Conservation (phyloP, 148 eudicot species). For the Diospyros kaki region DNA sequence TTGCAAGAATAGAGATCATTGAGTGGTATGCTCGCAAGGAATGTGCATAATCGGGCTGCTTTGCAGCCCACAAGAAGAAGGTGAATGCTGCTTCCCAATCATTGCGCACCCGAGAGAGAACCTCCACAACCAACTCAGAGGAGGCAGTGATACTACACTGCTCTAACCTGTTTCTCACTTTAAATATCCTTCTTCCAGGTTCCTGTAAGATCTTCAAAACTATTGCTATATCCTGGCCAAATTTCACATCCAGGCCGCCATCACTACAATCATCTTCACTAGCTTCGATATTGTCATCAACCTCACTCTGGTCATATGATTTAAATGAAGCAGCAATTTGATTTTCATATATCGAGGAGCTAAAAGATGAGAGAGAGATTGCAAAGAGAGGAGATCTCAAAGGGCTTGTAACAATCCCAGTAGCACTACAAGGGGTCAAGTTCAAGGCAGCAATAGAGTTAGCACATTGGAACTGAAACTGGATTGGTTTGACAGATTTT, state of each 20-base stretch:
- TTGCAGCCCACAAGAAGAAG: slow-evolving; percentile 78
- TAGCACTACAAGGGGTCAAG: not conserved
- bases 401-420: slow-evolving; percentile 11
- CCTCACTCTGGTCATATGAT: not conserved
- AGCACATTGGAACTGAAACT: slow-evolving; percentile 3
- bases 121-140: slow-evolving; percentile 47
- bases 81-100: slow-evolving; percentile 80
- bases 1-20: slow-evolving; percentile 74
- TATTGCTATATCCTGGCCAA: slow-evolving; percentile 34
- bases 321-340: not conserved
- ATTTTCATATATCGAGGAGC: not conserved
- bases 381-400: slow-evolving; percentile 14
- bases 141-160: slow-evolving; percentile 48
- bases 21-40: slow-evolving; percentile 61
- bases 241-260: slow-evolving; percentile 14
- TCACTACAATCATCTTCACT: slow-evolving; percentile 23
- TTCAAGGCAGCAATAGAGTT: slow-evolving; percentile 5
- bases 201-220: slow-evolving; percentile 37
- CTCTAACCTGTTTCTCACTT: slow-evolving; percentile 49
- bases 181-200: slow-evolving; percentile 17
- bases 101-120: slow-evolving; percentile 55
- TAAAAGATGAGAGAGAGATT: slow-evolving; percentile 20
- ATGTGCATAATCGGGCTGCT: slow-evolving; percentile 53
- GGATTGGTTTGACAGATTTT: slow-evolving; percentile 16
- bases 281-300: slow-evolving; percentile 14